Evolutionary conservation across 2,329 filamentous ascomycete genomes (phyloP).

Genomic region (Cercospora sojina): DNA sequence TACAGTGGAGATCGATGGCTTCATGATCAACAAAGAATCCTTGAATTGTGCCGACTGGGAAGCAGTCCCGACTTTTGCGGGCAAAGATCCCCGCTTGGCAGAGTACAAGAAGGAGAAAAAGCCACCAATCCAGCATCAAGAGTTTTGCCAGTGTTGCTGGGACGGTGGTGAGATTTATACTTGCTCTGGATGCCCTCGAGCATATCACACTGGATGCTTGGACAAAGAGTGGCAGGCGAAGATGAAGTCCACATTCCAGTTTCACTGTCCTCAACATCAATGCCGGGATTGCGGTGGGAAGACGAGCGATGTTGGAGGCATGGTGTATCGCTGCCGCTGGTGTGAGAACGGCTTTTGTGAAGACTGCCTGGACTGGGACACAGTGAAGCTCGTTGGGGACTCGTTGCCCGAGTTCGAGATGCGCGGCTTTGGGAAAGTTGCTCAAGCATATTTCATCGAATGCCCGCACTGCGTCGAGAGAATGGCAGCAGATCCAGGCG

Average conservation of each 20-base stretch:
- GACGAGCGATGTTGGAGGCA: constrained; percentile 50
- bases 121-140: constrained; percentile 49
- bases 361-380: constrained; percentile 57
- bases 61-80: constrained; percentile 57
- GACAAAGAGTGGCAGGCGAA: constrained; percentile 43
- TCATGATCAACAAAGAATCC: constrained; percentile 57
- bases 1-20: constrained; percentile 58
- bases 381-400: constrained; percentile 52
- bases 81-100: constrained; percentile 55
- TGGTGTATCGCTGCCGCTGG: constrained; percentile 56
- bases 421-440: constrained; percentile 45
- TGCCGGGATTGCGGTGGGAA: constrained; percentile 56
- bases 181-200: constrained; percentile 55
- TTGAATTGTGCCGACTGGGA: constrained; percentile 56
- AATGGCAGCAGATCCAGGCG: constrained; percentile 34
- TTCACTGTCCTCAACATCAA: constrained; percentile 57
- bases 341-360: constrained; percentile 59
- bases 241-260: constrained; percentile 46
- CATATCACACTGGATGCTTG: constrained; percentile 56
- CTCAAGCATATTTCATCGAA: constrained; percentile 54
- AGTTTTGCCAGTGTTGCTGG: constrained; percentile 55
- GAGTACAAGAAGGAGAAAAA: constrained; percentile 53
- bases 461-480: constrained; percentile 49
- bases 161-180: constrained; percentile 50
- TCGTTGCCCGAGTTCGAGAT: constrained; percentile 54